Evolutionary conservation across 768 basidiomycete genomes (phyloP).

Genomic region (Pulveroboletus sp.): DNA sequence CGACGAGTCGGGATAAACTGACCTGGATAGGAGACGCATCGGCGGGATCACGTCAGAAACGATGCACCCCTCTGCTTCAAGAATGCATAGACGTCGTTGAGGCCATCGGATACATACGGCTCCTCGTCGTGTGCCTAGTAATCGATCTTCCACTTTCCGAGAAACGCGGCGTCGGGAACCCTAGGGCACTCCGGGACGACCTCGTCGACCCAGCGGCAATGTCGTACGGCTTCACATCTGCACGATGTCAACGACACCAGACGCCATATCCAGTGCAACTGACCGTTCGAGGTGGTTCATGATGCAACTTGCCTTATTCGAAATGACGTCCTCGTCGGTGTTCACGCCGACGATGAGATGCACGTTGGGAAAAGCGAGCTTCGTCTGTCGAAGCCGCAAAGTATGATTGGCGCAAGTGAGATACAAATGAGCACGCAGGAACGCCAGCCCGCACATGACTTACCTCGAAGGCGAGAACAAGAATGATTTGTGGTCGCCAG

Average conservation of each 20-base stretch:
- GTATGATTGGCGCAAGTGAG: slow-evolving; percentile 64
- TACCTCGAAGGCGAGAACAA: slow-evolving; percentile 39
- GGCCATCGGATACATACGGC: slow-evolving; percentile 75
- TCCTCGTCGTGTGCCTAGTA: slow-evolving; percentile 97
- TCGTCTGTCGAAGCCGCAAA: slow-evolving; percentile 93
- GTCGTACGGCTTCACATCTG: slow-evolving; percentile 86
- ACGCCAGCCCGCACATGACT: background rate
- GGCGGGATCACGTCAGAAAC: background rate
- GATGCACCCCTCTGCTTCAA: slow-evolving; percentile 75
- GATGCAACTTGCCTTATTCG: slow-evolving; percentile 77
- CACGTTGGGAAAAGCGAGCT: slow-evolving; percentile 86
- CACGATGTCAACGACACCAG: slow-evolving; percentile 1
- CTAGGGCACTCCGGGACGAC: slow-evolving; percentile 89
- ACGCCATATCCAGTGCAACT: slow-evolving; percentile 11
- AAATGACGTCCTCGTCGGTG: slow-evolving; percentile 76
- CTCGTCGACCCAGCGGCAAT: slow-evolving; percentile 96
- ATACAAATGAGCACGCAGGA: background rate
- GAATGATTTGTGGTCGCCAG: slow-evolving; percentile 48
- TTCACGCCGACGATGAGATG: slow-evolving; percentile 92
- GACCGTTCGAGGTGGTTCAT: slow-evolving; percentile 89
- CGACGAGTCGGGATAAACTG: slow-evolving; percentile 94
- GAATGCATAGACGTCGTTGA: slow-evolving; percentile 81
- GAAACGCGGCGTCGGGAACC: slow-evolving; percentile 77
- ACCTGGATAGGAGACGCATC: slow-evolving; percentile 44
- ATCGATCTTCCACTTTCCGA: slow-evolving; percentile 85